Evolutionary conservation across 1,139 yeast species (phyloP).

Genomic region (Taphrina deformans): DNA sequence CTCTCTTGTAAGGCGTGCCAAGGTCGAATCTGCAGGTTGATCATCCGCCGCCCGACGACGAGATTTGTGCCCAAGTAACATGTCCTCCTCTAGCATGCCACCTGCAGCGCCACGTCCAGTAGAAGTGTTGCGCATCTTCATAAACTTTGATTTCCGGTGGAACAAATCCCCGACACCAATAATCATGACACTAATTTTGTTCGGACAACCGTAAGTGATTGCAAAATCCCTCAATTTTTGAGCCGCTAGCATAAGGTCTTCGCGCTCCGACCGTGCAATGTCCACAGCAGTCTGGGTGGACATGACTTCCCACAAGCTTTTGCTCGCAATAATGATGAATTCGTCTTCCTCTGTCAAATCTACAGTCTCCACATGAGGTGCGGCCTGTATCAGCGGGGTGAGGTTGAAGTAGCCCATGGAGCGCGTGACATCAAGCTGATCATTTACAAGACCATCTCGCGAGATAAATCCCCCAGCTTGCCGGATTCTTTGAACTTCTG

Average conservation of each 20-base stretch:
- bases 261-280: conserved; percentile 76
- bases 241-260: conserved; percentile 88
- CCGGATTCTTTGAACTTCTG: conserved; percentile 82
- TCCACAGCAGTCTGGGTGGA: conserved; percentile 87
- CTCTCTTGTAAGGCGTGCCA: conserved; percentile 49
- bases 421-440: conserved; percentile 76
- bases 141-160: conserved; percentile 40
- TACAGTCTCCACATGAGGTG: conserved; percentile 71
- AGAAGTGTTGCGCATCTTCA: conserved; percentile 44
- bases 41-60: conserved; percentile 27
- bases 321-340: conserved; percentile 80
- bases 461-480: conserved; percentile 90
- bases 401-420: conserved; percentile 82
- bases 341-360: conserved; percentile 72
- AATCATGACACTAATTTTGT: conserved; percentile 81
- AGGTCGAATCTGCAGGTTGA: conserved; percentile 35
- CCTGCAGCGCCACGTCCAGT: conserved; percentile 17
- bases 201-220: conserved; percentile 82
- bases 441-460: conserved; percentile 82
- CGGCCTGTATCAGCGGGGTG: conserved; percentile 85
- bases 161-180: conserved; percentile 57
- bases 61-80: conserved; percentile 21
- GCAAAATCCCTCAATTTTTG: conserved; percentile 93
- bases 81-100: conserved; percentile 25
- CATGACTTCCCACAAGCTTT: conserved; percentile 80